Percentiles rank a stretch among this genome's conserved stretches.
phyloP scores from a whole-genome alignment of 352 stramenopile species.

The Pythium angustatum region DNA sequence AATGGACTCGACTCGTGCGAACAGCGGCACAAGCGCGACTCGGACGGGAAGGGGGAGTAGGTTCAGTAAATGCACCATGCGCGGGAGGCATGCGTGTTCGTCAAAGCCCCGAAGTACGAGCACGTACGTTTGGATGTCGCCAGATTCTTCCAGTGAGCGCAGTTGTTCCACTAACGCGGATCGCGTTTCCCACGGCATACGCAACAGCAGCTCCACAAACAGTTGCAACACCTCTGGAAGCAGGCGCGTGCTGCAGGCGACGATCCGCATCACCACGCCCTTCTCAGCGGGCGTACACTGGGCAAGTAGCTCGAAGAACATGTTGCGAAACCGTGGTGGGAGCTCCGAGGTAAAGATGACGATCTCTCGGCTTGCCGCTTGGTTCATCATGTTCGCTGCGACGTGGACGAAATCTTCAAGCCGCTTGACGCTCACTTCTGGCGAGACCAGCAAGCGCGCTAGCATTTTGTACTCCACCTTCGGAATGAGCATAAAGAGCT shows the following conservation, averaged over 20 bases:
- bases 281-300: slow-evolving; percentile 48
- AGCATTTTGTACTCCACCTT: slow-evolving; percentile 63
- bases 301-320: slow-evolving; percentile 54
- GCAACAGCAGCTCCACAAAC: slow-evolving; percentile 47
- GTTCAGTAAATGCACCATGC: slow-evolving; percentile 48
- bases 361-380: slow-evolving; percentile 63
- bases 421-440: slow-evolving; percentile 42
- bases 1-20: slow-evolving; percentile 9
- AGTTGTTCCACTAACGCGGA: slow-evolving; percentile 67
- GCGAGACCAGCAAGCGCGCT: slow-evolving; percentile 51
- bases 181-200: slow-evolving; percentile 52
- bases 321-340: slow-evolving; percentile 36
- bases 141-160: slow-evolving; percentile 41
- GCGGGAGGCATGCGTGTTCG: slow-evolving; percentile 34
- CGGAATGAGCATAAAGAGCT: slow-evolving; percentile 58
- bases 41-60: slow-evolving; percentile 39
- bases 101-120: slow-evolving; percentile 40
- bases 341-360: slow-evolving; percentile 59
- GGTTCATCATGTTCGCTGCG: slow-evolving; percentile 68
- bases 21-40: slow-evolving; percentile 33
- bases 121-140: slow-evolving; percentile 39
- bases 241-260: slow-evolving; percentile 49
- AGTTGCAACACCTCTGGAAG: slow-evolving; percentile 40
- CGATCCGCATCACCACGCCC: slow-evolving; percentile 58
- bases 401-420: slow-evolving; percentile 50